A percentile compares a stretch with the other conserved stretches of the same genome.
phyloP scores from a whole-genome alignment of 2,329 filamentous ascomycete genomes.

The Ophiostoma piceae region DNA sequence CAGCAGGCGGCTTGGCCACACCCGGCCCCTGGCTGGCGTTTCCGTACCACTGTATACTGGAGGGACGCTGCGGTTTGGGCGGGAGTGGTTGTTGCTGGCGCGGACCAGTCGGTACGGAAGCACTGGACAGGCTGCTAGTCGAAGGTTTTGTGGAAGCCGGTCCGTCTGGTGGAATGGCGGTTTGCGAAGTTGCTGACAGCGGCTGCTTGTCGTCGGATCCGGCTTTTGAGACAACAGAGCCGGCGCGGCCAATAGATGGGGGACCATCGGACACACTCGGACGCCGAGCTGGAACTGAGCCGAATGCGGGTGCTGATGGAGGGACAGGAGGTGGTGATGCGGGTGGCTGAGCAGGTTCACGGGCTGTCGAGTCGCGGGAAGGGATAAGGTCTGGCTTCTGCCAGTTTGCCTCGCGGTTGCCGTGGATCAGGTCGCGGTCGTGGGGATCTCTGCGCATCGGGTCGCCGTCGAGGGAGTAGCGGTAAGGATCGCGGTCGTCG shows the following conservation, averaged over 20 bases:
- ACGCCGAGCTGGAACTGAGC: constrained; percentile 48
- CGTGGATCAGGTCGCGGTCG: constrained; percentile 47
- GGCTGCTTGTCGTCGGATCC: constrained; percentile 46
- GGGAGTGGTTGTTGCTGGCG: constrained; percentile 45
- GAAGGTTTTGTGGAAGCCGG: constrained; percentile 35
- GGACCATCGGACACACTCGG: constrained; percentile 39
- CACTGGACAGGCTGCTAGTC: constrained; percentile 32
- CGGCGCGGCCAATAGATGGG: neutral
- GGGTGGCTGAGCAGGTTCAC: constrained; percentile 43
- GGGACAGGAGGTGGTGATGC: constrained; percentile 55
- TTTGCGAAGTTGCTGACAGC: constrained; percentile 37
- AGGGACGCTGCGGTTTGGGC: constrained; percentile 38
- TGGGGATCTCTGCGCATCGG: constrained; percentile 37
- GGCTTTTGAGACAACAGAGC: constrained; percentile 49
- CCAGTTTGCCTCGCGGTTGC: constrained; percentile 46
- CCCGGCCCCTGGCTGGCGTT: constrained; percentile 38
- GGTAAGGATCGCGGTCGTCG: constrained; percentile 47
- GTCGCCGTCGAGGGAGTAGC: constrained; percentile 36
- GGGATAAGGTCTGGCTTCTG: constrained; percentile 48
- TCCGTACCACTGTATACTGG: constrained; percentile 58
- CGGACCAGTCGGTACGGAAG: constrained; percentile 42
- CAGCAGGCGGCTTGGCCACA: constrained; percentile 43
- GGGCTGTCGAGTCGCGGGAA: constrained; percentile 43
- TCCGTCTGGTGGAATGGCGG: neutral
- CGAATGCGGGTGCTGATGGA: constrained; percentile 55